Evolutionary conservation across 2,329 filamentous ascomycete genomes (phyloP).

Genomic region (Nemania sp.): DNA sequence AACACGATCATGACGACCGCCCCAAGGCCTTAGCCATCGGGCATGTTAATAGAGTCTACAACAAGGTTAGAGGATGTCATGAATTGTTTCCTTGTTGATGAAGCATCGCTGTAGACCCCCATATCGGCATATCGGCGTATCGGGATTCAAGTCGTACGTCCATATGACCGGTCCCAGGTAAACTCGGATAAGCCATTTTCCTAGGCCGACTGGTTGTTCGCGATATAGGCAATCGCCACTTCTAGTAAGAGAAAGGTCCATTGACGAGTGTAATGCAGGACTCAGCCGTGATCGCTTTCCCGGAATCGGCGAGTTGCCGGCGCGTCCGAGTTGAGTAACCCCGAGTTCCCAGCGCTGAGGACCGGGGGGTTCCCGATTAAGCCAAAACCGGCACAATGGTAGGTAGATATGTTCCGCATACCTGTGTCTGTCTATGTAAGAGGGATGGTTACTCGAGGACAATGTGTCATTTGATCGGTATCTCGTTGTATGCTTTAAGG

Average conservation of each 20-base stretch:
- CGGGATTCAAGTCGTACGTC: not conserved
- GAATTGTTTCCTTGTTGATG: not conserved
- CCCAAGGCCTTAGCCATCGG: not conserved
- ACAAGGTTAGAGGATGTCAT: not conserved
- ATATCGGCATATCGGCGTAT: not conserved
- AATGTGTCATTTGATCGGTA: conserved; percentile 2
- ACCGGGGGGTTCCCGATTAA: conserved; percentile 33
- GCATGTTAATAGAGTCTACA: not conserved
- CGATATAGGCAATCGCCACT: not conserved
- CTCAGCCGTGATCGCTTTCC: conserved; percentile 14
- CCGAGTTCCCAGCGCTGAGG: conserved; percentile 23
- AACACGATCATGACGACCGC: not conserved
- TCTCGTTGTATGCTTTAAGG: not conserved
- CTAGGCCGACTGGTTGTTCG: not conserved
- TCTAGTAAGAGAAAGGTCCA: conserved; percentile 19
- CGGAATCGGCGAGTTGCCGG: conserved; percentile 30
- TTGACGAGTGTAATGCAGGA: conserved; percentile 19
- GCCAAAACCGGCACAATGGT: conserved; percentile 21
- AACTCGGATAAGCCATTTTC: not conserved
- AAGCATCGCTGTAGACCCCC: not conserved
- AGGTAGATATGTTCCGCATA: conserved; percentile 28
- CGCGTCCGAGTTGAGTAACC: conserved; percentile 40
- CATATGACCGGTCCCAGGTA: conserved; percentile 6
- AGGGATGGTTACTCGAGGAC: not conserved
- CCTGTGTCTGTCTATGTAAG: not conserved